These are phyloP conservation scores for Malus sieversii DNA, from an alignment of 306 rosid genomes.

Conservation along the genomic window DNA sequence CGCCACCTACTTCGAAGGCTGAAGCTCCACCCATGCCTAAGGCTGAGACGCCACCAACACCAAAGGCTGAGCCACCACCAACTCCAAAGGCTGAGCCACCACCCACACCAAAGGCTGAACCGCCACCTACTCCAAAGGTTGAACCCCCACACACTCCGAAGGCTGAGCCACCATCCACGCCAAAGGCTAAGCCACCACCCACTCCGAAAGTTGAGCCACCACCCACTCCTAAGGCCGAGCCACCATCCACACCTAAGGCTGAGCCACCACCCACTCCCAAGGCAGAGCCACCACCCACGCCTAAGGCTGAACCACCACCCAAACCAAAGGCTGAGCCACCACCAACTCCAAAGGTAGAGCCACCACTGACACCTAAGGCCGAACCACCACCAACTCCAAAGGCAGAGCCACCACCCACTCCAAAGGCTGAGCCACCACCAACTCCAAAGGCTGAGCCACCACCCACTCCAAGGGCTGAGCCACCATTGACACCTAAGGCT, in stretches of 20 bases:
- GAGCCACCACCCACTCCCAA: neutral
- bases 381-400: neutral
- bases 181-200: neutral
- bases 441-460: neutral
- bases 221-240: neutral
- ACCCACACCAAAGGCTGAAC: fast-evolving
- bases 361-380: neutral
- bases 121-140: neutral
- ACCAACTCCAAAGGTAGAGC: fast-evolving
- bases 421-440: neutral
- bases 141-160: neutral
- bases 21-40: neutral
- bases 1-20: neutral
- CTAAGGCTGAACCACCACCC: neutral
- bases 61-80: neutral
- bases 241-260: neutral
- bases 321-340: neutral
- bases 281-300: neutral
- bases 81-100: neutral
- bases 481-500: neutral
- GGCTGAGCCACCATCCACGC: neutral
- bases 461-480: neutral
- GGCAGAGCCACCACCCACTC: neutral
- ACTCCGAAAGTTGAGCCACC: neutral
- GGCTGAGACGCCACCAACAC: neutral